phyloP scores from a whole-genome alignment of 2,329 filamentous ascomycete species.

The Colletotrichum sp. region DNA sequence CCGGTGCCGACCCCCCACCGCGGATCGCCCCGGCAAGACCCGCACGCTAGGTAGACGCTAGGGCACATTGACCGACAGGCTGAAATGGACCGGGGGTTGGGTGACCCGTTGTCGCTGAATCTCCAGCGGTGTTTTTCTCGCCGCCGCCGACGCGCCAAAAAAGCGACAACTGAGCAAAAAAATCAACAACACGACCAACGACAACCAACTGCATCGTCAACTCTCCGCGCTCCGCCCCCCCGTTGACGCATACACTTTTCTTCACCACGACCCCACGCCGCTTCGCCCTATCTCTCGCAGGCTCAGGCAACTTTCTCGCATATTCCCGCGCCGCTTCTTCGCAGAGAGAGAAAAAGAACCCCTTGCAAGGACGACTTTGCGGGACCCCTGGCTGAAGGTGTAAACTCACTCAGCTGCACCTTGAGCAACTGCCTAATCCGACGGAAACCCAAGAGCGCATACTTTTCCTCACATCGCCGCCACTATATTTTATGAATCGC shows the following conservation, averaged over 20 bases:
- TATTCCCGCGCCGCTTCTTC: background rate
- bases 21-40: conserved; percentile 15
- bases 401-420: background rate
- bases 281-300: background rate
- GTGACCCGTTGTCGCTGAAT: background rate
- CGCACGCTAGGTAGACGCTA: background rate
- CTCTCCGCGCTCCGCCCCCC: background rate
- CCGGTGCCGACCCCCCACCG: background rate
- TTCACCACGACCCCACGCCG: background rate
- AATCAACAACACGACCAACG: background rate
- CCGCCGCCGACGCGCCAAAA: background rate
- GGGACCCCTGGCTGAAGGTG: background rate
- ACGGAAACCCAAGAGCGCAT: background rate
- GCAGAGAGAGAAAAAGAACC: background rate
- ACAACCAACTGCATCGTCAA: background rate
- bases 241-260: background rate
- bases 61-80: background rate
- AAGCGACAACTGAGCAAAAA: background rate
- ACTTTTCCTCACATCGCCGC: background rate
- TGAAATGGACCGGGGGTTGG: background rate
- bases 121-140: background rate
- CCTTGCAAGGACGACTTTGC: background rate
- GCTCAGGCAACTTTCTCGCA: background rate
- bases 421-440: background rate
- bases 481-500: background rate